These are phyloP conservation scores for Lavandula angustifolia DNA, from an alignment of 257 asterid genomes.

Conservation along the genomic window DNA sequence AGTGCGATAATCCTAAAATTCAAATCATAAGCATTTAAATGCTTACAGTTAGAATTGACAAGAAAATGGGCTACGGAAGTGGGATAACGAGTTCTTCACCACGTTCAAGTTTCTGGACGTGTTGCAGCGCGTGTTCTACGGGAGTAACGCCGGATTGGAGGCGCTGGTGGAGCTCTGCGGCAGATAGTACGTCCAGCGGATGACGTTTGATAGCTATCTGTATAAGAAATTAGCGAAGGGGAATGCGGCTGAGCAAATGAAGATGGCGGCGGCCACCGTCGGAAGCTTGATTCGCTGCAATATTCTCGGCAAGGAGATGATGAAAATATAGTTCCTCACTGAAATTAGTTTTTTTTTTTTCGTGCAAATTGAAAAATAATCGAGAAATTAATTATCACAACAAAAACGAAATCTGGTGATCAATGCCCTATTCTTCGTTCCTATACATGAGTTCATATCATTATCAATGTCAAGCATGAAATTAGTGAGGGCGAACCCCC, in stretches of 20 bases:
- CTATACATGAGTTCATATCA: slow-evolving; percentile 41
- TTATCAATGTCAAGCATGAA: slow-evolving; percentile 32
- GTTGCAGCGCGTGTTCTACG: slow-evolving; percentile 69
- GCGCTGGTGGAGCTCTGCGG: slow-evolving; percentile 91
- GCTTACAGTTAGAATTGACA: no score
- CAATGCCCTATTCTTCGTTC: slow-evolving; percentile 21
- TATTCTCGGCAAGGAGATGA: slow-evolving; percentile 50
- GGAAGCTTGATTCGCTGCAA: slow-evolving; percentile 70
- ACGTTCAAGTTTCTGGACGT: slow-evolving; percentile 40
- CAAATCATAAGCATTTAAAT: no score
- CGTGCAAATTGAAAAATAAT: no score
- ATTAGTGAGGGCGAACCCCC: no score
- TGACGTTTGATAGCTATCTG: slow-evolving; percentile 84
- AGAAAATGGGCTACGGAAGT: slow-evolving; percentile 65
- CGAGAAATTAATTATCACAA: slow-evolving; percentile 14
- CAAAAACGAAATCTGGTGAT: slow-evolving; percentile 30
- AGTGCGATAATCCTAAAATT: no score
- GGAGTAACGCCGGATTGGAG: slow-evolving; percentile 74
- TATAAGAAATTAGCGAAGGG: slow-evolving; percentile 71
- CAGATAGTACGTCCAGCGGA: slow-evolving; percentile 73
- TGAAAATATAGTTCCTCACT: slow-evolving; percentile 19
- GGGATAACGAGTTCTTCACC: slow-evolving; percentile 49
- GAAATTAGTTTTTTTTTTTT: no score
- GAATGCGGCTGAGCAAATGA: slow-evolving; percentile 54
- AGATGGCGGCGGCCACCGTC: slow-evolving; percentile 57